Percentiles rank a stretch among this genome's conserved stretches.
Evolutionary conservation across 2,329 filamentous ascomycete species (phyloP).

Genomic region (Aspergillus sp.): DNA sequence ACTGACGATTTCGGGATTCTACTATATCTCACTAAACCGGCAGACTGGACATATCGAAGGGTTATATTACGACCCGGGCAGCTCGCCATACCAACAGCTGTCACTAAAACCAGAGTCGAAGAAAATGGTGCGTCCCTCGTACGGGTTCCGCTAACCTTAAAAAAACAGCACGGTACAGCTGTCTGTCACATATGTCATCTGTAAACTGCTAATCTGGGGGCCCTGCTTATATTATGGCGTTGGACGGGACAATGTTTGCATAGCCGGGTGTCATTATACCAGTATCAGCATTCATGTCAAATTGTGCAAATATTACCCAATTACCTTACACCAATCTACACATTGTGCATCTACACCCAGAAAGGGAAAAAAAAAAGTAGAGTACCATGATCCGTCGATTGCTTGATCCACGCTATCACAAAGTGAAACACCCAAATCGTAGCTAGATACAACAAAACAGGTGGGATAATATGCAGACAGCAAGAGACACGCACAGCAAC

Average conservation of each 20-base stretch:
- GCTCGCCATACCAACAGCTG: constrained; percentile 52
- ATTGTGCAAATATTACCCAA: background rate
- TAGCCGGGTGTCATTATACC: constrained; percentile 16
- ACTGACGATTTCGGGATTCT: constrained; percentile 54
- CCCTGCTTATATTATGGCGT: background rate
- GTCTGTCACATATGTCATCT: background rate
- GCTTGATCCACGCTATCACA: background rate
- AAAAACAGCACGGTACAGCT: background rate
- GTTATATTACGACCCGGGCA: constrained; percentile 53
- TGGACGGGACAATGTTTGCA: constrained; percentile 15
- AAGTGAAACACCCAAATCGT: background rate
- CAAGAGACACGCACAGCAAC: too few species aligned
- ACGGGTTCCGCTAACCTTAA: constrained; percentile 40
- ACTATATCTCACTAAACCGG: constrained; percentile 52
- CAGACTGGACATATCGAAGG: constrained; percentile 51
- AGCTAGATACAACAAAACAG: background rate
- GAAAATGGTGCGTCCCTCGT: constrained; percentile 46
- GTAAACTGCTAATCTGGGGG: background rate
- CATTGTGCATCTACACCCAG: background rate
- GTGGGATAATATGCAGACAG: background rate
- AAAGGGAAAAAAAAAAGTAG: background rate
- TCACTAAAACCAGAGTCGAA: constrained; percentile 44
- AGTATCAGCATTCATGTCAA: background rate
- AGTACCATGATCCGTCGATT: background rate
- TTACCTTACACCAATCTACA: background rate